phyloP scores from a whole-genome alignment of 371 early-diverging fungal genomes.

The Furculomyces boomerangus region DNA sequence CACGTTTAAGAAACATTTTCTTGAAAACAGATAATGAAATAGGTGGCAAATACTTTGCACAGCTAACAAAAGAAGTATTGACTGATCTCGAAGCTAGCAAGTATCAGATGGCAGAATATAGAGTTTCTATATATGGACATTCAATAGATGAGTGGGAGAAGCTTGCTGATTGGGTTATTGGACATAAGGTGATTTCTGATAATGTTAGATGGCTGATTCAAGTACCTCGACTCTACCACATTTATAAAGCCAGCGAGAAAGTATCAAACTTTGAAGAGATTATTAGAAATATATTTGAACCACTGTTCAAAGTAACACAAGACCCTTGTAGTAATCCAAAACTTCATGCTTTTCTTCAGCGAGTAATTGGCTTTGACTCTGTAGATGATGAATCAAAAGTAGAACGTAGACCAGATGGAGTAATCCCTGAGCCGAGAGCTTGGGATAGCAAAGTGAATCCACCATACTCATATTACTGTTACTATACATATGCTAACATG shows the following conservation, averaged over 20 bases:
- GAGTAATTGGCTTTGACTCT: slow-evolving; percentile 91
- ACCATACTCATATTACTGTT: slow-evolving; percentile 94
- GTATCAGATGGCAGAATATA: slow-evolving; percentile 89
- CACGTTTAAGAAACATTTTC: slow-evolving; percentile 63
- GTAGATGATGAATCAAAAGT: slow-evolving; percentile 96
- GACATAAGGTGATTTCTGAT: slow-evolving; percentile 73
- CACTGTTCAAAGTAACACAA: slow-evolving; percentile 82
- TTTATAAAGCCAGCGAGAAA: slow-evolving; percentile 54
- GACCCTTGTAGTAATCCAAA: slow-evolving; percentile 73
- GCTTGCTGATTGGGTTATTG: slow-evolving; percentile 86
- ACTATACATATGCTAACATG: slow-evolving; percentile 90
- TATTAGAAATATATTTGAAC: slow-evolving; percentile 75
- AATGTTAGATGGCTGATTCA: slow-evolving; percentile 97
- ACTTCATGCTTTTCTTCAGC: slow-evolving; percentile 80
- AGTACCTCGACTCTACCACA: slow-evolving; percentile 84
- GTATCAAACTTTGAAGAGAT: slow-evolving; percentile 67
- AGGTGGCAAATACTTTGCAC: slow-evolving; percentile 81
- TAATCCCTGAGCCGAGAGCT: slow-evolving; percentile 67
- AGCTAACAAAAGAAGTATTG: slow-evolving; percentile 89
- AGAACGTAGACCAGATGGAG: slow-evolving; percentile 61
- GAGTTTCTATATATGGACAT: slow-evolving; percentile 84
- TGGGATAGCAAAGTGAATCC: slow-evolving; percentile 77
- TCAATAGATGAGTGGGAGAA: slow-evolving; percentile 78
- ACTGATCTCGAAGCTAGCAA: slow-evolving; percentile 88
- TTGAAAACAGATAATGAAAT: slow-evolving; percentile 94